Base-by-base conservation (phyloP, 257 asterid species). In the Ajuga chamaepitys region DNA sequence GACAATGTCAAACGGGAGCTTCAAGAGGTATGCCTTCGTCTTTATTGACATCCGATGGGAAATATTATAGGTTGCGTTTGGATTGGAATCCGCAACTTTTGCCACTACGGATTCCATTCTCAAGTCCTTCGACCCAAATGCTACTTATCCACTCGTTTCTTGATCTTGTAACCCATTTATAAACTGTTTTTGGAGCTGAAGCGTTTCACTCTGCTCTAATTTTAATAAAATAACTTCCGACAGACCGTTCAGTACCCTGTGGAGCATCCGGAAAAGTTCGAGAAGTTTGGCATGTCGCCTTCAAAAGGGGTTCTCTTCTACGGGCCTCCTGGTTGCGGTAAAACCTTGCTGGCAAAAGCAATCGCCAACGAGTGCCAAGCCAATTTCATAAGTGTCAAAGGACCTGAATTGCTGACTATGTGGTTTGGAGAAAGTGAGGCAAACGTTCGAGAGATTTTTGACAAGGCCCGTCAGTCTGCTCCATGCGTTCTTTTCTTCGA, bases 251-350 rank as follows among this genome's bases (percentile, higher is more conserved):
- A 79, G 53, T 79, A 79, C 42, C 83, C 80, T 12, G 83, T 78
- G 48, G 83, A 78, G 74, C 80, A 78, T 74, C 83, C 80, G 0
- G 83, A 78, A 73, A 78, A 78, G 60, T 79, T n/a, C n/a, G n/a
- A n/a, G n/a, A n/a, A n/a, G n/a, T n/a, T n/a, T n/a, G n/a, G n/a
- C n/a, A n/a, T n/a, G 81, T 79, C 84, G 9, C 81, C 84, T 20
- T 79, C 81, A 9, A 79, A 79, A 45, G 86, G 86, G 34, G 81
- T 81, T 70, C 78, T 81, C 53, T 76, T 81, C 37, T 74, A 78
- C 9, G 82, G 86, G 4, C 83, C 86, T 12, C 84, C 86, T 0
- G 84, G 86, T 8, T 81, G 86, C 20, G 83, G 86, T 20, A 81
- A 81, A 76, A 81, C 83, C 7, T 50, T 77, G 66, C 79, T 81